Evolutionary conservation across 306 rosid species (phyloP).

Genomic region (Quercus aquifolioides): DNA sequence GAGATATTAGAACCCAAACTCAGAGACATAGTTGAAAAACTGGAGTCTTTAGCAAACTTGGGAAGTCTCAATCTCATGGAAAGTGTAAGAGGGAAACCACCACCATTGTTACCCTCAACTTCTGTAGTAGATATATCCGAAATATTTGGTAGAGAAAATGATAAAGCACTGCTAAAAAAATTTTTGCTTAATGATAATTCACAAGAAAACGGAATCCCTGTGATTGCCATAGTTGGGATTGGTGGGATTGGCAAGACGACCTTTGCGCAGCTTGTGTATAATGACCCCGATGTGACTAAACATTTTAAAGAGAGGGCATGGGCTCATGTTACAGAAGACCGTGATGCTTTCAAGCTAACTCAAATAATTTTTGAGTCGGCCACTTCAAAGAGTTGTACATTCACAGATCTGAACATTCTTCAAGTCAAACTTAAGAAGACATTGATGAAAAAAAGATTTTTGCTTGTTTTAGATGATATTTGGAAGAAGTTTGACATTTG

Average conservation of each 20-base stretch:
- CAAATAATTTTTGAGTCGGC: neutral
- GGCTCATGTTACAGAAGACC: neutral
- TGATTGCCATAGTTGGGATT: constrained; percentile 11
- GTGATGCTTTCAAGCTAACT: neutral
- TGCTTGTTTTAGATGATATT: constrained; percentile 24
- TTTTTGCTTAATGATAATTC: neutral
- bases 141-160: neutral
- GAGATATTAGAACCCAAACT: neutral
- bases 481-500: neutral
- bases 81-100: neutral
- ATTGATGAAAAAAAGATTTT: neutral
- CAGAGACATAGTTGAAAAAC: neutral
- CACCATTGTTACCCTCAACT: neutral
- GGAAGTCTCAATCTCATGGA: neutral
- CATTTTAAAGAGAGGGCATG: neutral
- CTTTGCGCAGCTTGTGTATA: neutral
- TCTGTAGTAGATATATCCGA: neutral
- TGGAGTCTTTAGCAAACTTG: neutral
- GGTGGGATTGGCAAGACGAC: neutral
- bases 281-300: neutral
- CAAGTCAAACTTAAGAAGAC: neutral
- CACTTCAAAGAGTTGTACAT: neutral
- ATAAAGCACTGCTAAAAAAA: neutral
- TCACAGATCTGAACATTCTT: neutral
- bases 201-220: rapidly evolving